These are phyloP conservation scores for Cucurbita pepo DNA, from an alignment of 306 rosid genomes.

Conservation along the genomic window DNA sequence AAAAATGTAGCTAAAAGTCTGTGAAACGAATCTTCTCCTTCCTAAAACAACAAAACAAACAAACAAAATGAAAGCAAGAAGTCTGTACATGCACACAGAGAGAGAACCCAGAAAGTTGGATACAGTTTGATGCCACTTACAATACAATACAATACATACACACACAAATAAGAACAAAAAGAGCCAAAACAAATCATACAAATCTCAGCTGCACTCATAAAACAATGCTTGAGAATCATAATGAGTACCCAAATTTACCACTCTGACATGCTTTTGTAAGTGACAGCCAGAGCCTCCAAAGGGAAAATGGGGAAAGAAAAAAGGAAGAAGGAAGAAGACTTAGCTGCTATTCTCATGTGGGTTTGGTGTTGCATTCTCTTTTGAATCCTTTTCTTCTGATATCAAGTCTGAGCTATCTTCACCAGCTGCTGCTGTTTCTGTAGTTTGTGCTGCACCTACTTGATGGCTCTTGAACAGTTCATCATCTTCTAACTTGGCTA, in stretches of 20 bases:
- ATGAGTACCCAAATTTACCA: not conserved
- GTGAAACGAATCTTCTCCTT: not conserved
- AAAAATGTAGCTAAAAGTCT: not conserved
- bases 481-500: conserved; percentile 40
- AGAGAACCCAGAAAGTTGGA: not conserved
- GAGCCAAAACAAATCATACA: not conserved
- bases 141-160: not conserved
- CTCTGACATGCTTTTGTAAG: not conserved
- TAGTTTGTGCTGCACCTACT: conserved; percentile 10
- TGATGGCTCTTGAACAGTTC: conserved; percentile 43
- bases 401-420: conserved; percentile 68
- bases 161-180: not conserved
- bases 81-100: not conserved
- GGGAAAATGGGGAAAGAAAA: not conserved
- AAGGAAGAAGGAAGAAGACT: not conserved
- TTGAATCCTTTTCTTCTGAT: conserved; percentile 47
- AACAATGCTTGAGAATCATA: conserved; percentile 11
- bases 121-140: conserved; percentile 5
- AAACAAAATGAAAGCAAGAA: not conserved
- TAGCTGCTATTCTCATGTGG: conserved; percentile 6
- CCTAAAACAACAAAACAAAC: not conserved
- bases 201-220: conserved; percentile 8
- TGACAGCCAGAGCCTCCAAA: not conserved
- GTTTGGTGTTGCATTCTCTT: conserved; percentile 16
- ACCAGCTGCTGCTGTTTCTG: conserved; percentile 23